Evolutionary conservation across 2,329 filamentous ascomycete species (phyloP).

Genomic region (Penicillium italicum): DNA sequence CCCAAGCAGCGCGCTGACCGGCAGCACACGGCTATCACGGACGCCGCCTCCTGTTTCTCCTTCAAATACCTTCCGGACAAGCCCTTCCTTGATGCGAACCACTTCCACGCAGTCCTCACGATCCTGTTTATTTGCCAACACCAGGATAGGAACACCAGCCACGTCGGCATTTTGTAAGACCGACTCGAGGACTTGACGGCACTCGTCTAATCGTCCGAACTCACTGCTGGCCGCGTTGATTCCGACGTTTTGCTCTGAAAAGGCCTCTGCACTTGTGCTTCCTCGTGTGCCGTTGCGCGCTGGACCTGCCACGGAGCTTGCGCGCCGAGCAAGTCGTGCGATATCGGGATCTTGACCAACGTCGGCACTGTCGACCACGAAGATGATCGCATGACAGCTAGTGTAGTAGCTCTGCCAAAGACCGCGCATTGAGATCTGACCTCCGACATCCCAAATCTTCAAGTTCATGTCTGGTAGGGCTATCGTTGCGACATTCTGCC

Average conservation of each 20-base stretch:
- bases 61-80: slow-evolving; percentile 94
- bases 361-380: slow-evolving; percentile 93
- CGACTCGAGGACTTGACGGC: slow-evolving; percentile 80
- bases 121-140: slow-evolving; percentile 97
- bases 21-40: slow-evolving; percentile 84
- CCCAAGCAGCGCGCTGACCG: slow-evolving; percentile 78
- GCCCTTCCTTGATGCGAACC: slow-evolving; percentile 91
- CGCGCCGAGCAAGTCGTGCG: slow-evolving; percentile 42
- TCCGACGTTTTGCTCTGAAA: slow-evolving; percentile 35
- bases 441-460: slow-evolving; percentile 97
- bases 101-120: slow-evolving; percentile 96
- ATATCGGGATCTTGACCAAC: slow-evolving; percentile 75
- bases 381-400: slow-evolving; percentile 93
- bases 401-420: slow-evolving; percentile 97
- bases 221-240: slow-evolving; percentile 37
- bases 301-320: slow-evolving; percentile 26
- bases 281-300: slow-evolving; percentile 7
- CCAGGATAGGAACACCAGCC: slow-evolving; percentile 83
- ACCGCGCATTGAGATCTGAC: slow-evolving; percentile 80
- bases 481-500: slow-evolving; percentile 93
- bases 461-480: slow-evolving; percentile 91
- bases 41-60: slow-evolving; percentile 83
- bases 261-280: slow-evolving; percentile 15
- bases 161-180: slow-evolving; percentile 84
- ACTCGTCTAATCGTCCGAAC: slow-evolving; percentile 71